phyloP scores from a whole-genome alignment of 202 grass and related monocot genomes.

The Alloteropsis angusta region DNA sequence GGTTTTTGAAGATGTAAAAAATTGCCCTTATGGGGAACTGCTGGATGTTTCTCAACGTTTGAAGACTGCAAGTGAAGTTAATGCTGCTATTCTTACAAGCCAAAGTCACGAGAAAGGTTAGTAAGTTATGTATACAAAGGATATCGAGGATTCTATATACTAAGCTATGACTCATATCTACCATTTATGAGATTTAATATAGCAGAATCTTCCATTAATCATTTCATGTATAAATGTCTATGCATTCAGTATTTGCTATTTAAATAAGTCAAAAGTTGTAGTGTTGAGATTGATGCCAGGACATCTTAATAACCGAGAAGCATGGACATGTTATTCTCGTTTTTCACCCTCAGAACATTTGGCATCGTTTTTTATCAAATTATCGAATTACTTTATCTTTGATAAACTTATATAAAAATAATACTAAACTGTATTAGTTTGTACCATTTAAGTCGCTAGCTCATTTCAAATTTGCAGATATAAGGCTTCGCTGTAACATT shows the following conservation, averaged over 20 bases:
- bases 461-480: not conserved
- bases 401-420: not conserved
- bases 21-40: conserved; percentile 84
- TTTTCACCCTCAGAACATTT: not conserved
- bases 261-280: not conserved
- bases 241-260: not conserved
- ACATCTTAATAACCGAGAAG: conserved; percentile 1
- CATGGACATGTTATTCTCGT: not conserved
- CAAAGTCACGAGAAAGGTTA: conserved; percentile 99
- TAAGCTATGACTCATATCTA: not conserved
- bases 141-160: not conserved
- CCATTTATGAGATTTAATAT: not conserved
- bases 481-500: not conserved
- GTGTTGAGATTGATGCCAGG: not conserved
- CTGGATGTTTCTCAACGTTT: conserved; percentile 86
- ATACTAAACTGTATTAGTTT: not conserved
- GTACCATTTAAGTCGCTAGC: not conserved
- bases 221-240: not conserved
- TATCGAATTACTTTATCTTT: not conserved
- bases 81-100: conserved; percentile 92
- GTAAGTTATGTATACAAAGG: not conserved
- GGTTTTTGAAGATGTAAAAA: conserved; percentile 90
- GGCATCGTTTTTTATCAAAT: not conserved
- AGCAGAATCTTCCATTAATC: not conserved
- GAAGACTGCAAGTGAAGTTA: conserved; percentile 92